Conservation (phyloP, 352 stramenopile genomes). For the Thalassiosira gravida region DNA sequence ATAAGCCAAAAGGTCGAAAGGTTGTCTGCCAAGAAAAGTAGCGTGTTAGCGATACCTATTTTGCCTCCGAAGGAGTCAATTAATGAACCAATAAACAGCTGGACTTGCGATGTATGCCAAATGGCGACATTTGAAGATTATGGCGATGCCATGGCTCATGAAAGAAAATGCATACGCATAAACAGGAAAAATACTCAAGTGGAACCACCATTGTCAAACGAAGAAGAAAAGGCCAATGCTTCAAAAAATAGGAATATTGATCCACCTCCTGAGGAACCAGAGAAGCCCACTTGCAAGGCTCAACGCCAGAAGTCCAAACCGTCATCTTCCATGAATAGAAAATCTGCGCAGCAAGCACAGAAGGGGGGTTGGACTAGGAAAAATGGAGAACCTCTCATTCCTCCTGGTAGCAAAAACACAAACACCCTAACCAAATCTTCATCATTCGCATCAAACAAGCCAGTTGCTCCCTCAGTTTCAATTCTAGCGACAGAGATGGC, state of each 20-base stretch:
- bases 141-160: constrained; percentile 13
- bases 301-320: not conserved
- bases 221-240: constrained; percentile 3
- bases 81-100: not conserved
- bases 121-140: constrained; percentile 28
- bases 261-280: not conserved
- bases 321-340: not conserved
- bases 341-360: constrained; percentile 3
- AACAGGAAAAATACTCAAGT: constrained; percentile 15
- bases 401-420: too few species aligned
- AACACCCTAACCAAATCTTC: too few species aligned
- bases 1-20: too few species aligned
- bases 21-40: too few species aligned
- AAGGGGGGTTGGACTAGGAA: too few species aligned
- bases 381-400: not conserved
- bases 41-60: too few species aligned
- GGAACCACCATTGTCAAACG: too few species aligned
- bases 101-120: constrained; percentile 29
- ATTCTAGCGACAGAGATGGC: too few species aligned
- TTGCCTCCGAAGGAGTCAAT: too few species aligned
- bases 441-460: too few species aligned
- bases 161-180: not conserved
- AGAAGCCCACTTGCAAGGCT: not conserved
- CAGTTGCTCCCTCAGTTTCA: too few species aligned
- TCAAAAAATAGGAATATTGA: not conserved